Base-by-base conservation (phyloP, 2,329 filamentous ascomycete genomes). In the Epichloe festucae region DNA sequence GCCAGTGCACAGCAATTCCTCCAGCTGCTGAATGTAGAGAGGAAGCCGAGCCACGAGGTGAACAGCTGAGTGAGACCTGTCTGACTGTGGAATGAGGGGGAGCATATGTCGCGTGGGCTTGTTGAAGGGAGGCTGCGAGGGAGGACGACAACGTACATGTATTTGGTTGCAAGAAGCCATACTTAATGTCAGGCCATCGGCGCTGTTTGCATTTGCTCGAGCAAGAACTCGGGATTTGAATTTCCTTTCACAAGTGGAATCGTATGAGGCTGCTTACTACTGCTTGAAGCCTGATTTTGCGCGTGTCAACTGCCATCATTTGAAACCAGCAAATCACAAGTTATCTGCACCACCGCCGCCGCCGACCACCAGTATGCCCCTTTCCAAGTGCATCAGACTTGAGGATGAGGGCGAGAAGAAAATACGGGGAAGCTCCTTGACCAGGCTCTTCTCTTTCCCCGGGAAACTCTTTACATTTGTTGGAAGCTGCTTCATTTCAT, bases 331-430 rank as follows among this genome's bases (percentile, higher is more conserved):
- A 31, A 31, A 31, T 1, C 31, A 11, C 31, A 11, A 31, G 3
- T 31, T 11, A 14, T 21, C 34, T 21, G 34, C 46, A 8, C 19
- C 46, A 15, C 12, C 14, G 38, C 35, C 35, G 15, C 6, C 17
- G n/a, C 21, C 46, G 35, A 12, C 21, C 38, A 6, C 27, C 41
- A 31, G 38, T 5, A 38, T 52, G 46, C 42, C 39, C 8, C 40
- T 27, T 12, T 48, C 17, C n/a, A 39, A 50, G 48, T 41, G 48
- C n/a, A 50, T 54, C 40, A 52, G 38, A 38, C 50, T 55, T 3
- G 73, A 72, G 1, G 69, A 68, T 2, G 70, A 71, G 1, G 65
- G 67, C 1, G 67, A 65, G 1, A 64, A 61, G 3, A 62, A 61
- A 11, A 40, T 12, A 7, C 39, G 17, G 5, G 38, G 19, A 21